Evolutionary conservation across 2,329 filamentous ascomycete genomes (phyloP).

Genomic region (Fusarium cicatricum): DNA sequence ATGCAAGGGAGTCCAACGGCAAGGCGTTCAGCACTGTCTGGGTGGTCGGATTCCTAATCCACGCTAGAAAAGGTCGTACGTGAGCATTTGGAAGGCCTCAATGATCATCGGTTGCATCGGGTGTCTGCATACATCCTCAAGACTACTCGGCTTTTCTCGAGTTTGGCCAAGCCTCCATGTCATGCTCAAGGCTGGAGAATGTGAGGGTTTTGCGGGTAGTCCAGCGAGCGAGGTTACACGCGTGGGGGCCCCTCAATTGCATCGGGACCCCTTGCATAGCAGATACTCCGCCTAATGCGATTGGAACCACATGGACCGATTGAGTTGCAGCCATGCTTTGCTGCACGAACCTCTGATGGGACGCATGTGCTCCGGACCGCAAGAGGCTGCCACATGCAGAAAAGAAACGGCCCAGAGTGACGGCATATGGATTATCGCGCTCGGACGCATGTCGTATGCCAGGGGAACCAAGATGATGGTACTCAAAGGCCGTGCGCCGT

Average conservation of each 20-base stretch:
- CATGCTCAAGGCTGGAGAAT: constrained; percentile 6
- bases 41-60: too few relatives aligned
- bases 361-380: constrained; percentile 23
- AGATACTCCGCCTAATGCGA: not conserved
- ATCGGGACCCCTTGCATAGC: constrained; percentile 31
- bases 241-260: not conserved
- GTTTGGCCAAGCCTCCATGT: constrained; percentile 14
- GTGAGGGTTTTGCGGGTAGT: not conserved
- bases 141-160: constrained; percentile 18
- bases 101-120: constrained; percentile 3
- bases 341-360: constrained; percentile 18
- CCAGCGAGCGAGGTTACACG: constrained; percentile 14
- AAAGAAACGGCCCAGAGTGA: constrained; percentile 5
- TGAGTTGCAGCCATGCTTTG: constrained; percentile 25
- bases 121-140: constrained; percentile 1
- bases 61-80: not conserved
- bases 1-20: too few relatives aligned
- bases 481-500: constrained; percentile 21
- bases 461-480: constrained; percentile 5
- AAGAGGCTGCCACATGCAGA: constrained; percentile 18
- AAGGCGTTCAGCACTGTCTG: too few relatives aligned
- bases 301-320: constrained; percentile 22
- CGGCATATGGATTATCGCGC: constrained; percentile 12
- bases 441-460: constrained; percentile 8
- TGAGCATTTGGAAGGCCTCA: constrained; percentile 11